Evolutionary conservation across 495 filamentous ascomycete species (phyloP).

Genomic region (Pyronema omphalodes): DNA sequence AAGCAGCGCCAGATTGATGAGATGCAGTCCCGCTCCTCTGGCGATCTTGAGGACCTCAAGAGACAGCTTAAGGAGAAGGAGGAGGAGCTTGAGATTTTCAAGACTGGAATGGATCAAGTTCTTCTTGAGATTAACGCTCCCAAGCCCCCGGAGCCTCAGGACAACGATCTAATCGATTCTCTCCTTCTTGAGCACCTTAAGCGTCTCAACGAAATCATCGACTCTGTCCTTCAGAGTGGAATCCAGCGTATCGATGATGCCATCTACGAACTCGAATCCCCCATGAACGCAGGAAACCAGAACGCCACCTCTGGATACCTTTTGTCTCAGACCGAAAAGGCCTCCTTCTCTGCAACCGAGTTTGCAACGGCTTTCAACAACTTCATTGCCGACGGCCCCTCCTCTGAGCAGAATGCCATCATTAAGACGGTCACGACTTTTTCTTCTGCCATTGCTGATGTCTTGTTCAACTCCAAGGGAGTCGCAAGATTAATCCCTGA

Average conservation of each 20-base stretch:
- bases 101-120: slow-evolving; percentile 91
- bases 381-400: slow-evolving; percentile 91
- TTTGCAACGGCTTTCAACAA: slow-evolving; percentile 96
- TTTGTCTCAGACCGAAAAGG: slow-evolving; percentile 91
- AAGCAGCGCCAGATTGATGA: slow-evolving; percentile 86
- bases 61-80: slow-evolving; percentile 74
- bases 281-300: slow-evolving; percentile 96
- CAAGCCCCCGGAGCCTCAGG: background rate
- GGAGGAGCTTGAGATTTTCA: slow-evolving; percentile 91
- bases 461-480: slow-evolving; percentile 90
- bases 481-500: slow-evolving; percentile 85
- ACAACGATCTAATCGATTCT: slow-evolving; percentile 41
- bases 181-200: slow-evolving; percentile 65
- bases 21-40: slow-evolving; percentile 50
- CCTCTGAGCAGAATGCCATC: slow-evolving; percentile 73
- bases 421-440: slow-evolving; percentile 87
- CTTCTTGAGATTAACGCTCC: slow-evolving; percentile 70
- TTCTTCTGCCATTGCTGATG: slow-evolving; percentile 76
- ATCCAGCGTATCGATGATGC: slow-evolving; percentile 92
- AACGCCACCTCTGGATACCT: slow-evolving; percentile 93
- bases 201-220: slow-evolving; percentile 95
- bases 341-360: slow-evolving; percentile 80
- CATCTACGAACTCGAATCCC: slow-evolving; percentile 87
- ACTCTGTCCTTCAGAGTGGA: slow-evolving; percentile 84
- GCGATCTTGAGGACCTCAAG: slow-evolving; percentile 72